Evolutionary conservation across 495 filamentous ascomycete species (phyloP).

Genomic region (Astrothelium subdiscretum): DNA sequence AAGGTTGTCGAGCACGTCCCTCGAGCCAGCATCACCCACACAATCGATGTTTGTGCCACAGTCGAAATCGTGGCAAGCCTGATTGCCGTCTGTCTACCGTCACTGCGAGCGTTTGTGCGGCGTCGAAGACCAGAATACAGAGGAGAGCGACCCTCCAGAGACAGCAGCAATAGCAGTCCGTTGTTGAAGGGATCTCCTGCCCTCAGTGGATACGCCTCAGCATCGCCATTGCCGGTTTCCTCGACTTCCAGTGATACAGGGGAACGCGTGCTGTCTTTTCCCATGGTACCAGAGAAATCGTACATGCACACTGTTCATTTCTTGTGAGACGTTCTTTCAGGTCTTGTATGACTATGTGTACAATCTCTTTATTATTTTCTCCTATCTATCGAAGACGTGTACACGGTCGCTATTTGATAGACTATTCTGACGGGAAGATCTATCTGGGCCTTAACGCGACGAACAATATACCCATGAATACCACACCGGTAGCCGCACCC

Average conservation of each 20-base stretch:
- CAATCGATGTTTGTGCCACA: slow-evolving; percentile 29
- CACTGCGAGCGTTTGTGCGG: background rate
- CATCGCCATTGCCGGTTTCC: background rate
- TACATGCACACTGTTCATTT: background rate
- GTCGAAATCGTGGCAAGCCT: slow-evolving; percentile 26
- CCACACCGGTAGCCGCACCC: slow-evolving; percentile 60
- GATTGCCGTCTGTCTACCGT: slow-evolving; percentile 9
- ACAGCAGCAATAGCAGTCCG: background rate
- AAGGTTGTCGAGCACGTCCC: slow-evolving; percentile 20
- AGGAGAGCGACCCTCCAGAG: background rate
- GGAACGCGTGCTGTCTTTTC: background rate
- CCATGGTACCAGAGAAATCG: background rate
- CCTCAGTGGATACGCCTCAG: background rate
- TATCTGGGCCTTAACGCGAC: slow-evolving; percentile 42
- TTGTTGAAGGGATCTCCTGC: background rate
- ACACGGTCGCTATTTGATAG: too few species aligned
- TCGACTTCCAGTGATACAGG: background rate
- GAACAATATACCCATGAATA: slow-evolving; percentile 47
- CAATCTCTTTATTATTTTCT: background rate
- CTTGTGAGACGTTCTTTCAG: background rate
- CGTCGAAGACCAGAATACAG: background rate
- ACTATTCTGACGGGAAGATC: background rate
- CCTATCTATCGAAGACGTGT: background rate
- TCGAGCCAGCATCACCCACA: slow-evolving; percentile 26
- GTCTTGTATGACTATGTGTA: background rate